A percentile compares a stretch with the other conserved stretches of the same genome.
Conservation (phyloP, 345 rosid species). For the Eucalyptus lansdowneana region DNA sequence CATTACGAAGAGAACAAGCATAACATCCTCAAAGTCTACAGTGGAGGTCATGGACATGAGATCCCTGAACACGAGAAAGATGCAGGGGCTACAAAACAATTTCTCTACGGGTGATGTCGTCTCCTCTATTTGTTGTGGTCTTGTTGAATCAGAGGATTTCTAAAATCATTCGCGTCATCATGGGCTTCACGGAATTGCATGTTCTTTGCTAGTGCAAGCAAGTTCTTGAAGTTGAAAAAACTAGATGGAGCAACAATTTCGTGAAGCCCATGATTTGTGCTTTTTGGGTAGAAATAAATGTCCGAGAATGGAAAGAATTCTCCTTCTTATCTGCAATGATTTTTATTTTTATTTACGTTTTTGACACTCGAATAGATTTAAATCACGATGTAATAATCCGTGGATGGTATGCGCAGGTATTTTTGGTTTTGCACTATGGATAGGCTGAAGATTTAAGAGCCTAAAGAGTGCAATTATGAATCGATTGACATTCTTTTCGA, state of each 20-base stretch:
- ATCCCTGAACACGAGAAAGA: no score
- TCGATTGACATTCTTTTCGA: no score
- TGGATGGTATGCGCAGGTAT: no score
- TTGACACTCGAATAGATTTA: not conserved
- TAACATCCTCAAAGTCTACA: no score
- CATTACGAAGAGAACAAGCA: no score
- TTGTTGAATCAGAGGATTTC: no score
- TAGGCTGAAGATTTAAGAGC: not conserved
- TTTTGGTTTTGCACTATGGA: not conserved
- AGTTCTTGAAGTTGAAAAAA: not conserved
- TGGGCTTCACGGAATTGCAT: not conserved
- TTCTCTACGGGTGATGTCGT: no score
- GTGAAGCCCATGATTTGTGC: not conserved
- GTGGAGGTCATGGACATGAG: no score
- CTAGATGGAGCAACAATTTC: not conserved
- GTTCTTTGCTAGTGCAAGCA: not conserved
- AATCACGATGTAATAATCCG: not conserved
- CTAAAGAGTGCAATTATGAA: not conserved
- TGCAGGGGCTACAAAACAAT: no score
- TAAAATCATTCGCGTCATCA: not conserved
- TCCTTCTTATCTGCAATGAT: not conserved
- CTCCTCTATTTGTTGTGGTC: no score
- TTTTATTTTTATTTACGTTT: not conserved
- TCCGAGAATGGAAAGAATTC: not conserved
- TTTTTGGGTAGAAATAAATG: not conserved